Base-by-base conservation (phyloP, 176 grass and related monocot genomes). In the Areca catechu region DNA sequence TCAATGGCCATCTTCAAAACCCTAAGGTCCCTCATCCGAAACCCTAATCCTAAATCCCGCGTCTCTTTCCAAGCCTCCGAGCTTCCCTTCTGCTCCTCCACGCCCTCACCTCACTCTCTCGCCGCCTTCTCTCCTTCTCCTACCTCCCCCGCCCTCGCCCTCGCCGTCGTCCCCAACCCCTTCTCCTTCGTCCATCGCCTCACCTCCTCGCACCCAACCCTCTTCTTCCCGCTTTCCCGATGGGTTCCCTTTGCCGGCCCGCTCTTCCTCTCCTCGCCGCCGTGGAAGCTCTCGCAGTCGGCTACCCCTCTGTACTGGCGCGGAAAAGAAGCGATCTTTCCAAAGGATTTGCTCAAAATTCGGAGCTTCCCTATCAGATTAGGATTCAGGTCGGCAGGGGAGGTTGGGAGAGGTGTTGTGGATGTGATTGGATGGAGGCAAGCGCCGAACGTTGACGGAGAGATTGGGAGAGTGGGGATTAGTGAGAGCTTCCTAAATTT, bases 401-500 rank as follows among this genome's bases (percentile, higher is more conserved):
- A 71, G 81, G 52, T 50, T 56, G 21, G 60, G 34, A 65, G 72
- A 47, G 27, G 17, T 55, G 49, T 12, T 43, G 34, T 22, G 62
- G 34, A 22, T 15, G 27, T 58, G 28, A 17, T 43, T 55, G 25
- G 28, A 15, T 29, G 53, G 65, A 55, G 10, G 22, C 20, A 50
- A 24, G 22, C 30, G 25, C 9, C 34, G 34, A 43, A 43, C 34
- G 34, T 43, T 43, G 34, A 14, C 3, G 71, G 34, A 28, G 34
- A 52, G 0, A 60, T 61, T 27, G 22, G 20, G 50, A 64, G 5
- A 25, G 63, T 54, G 5, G 24, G 43, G 5, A 54, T 58, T 70
- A 49, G 67, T 21, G 92, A 96, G 25, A 88, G 54, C 69, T 82
- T 96, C 64, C 74, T 96, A 68, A 96, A 96, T 85, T 80, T 86